phyloP scores from a whole-genome alignment of 2,329 filamentous ascomycete genomes.

The Aspergillus aculeatus region DNA sequence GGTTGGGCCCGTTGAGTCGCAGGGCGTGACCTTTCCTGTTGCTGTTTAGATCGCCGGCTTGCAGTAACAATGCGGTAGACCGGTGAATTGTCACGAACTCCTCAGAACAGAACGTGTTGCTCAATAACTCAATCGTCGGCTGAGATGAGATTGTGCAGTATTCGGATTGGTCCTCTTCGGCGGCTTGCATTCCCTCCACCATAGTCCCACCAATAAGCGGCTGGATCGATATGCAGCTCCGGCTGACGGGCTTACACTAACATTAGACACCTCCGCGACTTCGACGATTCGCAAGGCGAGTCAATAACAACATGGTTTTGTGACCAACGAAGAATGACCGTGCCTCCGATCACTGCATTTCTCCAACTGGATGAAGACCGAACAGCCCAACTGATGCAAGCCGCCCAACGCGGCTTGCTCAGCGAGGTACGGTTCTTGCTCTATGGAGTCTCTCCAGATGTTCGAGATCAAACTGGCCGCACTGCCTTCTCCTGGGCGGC shows the following conservation, averaged over 20 bases:
- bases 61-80: not conserved
- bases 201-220: not conserved
- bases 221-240: not conserved
- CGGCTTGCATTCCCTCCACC: not conserved
- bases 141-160: not conserved
- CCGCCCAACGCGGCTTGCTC: constrained; percentile 2
- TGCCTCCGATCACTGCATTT: not conserved
- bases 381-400: constrained; percentile 9
- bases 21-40: not conserved
- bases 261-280: not conserved
- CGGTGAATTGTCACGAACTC: not conserved
- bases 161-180: not conserved
- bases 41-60: not conserved
- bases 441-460: constrained; percentile 10
- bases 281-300: not conserved
- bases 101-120: not conserved
- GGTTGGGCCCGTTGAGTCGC: not conserved
- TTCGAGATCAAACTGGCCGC: constrained; percentile 9
- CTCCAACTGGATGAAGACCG: constrained; percentile 5
- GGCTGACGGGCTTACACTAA: not conserved
- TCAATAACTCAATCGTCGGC: not conserved
- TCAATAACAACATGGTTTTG: not conserved
- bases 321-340: not conserved
- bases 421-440: constrained; percentile 5
- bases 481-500: constrained; percentile 15